These are phyloP conservation scores for Aspergillus ellipticus DNA, from an alignment of 495 filamentous ascomycete species.

Conservation along the genomic window DNA sequence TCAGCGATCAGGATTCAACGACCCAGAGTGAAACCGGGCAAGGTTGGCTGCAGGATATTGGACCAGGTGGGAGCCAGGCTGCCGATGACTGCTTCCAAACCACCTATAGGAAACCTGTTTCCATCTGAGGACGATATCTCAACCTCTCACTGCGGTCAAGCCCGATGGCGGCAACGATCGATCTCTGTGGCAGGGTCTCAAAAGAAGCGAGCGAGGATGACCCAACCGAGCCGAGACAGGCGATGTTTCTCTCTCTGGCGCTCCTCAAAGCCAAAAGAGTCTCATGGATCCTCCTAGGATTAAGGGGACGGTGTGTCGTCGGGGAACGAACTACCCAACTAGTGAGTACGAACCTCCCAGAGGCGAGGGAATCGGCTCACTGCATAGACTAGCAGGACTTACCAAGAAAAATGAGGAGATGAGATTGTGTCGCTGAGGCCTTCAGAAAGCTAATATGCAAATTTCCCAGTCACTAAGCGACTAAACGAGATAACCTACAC, in stretches of 20 bases:
- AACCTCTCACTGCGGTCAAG: constrained; percentile 7
- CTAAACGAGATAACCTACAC: constrained; percentile 23
- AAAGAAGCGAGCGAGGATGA: constrained; percentile 10
- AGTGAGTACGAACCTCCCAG: constrained; percentile 32
- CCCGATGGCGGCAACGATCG: constrained; percentile 8
- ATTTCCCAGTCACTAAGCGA: constrained; percentile 19
- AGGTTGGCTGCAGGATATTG: constrained; percentile 39
- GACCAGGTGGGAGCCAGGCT: constrained; percentile 24
- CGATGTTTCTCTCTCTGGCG: constrained; percentile 22
- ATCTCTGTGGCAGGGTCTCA: constrained; percentile 14
- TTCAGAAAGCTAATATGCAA: constrained; percentile 34
- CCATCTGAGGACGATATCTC: constrained; percentile 15
- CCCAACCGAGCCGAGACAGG: constrained; percentile 23
- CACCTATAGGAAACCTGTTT: constrained; percentile 20
- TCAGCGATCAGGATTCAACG: constrained; percentile 31
- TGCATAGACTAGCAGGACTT: constrained; percentile 36
- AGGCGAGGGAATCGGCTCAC: constrained; percentile 25
- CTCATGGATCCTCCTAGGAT: background rate
- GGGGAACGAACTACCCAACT: constrained; percentile 29
- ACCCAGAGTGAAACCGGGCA: constrained; percentile 28
- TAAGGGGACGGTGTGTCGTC: constrained; percentile 11
- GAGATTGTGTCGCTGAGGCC: constrained; percentile 18
- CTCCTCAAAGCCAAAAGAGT: constrained; percentile 13
- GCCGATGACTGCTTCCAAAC: constrained; percentile 24
- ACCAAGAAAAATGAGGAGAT: constrained; percentile 22